These are phyloP conservation scores for Tylopilus rubrobrunneus DNA, from an alignment of 768 basidiomycete species.

Conservation along the genomic window DNA sequence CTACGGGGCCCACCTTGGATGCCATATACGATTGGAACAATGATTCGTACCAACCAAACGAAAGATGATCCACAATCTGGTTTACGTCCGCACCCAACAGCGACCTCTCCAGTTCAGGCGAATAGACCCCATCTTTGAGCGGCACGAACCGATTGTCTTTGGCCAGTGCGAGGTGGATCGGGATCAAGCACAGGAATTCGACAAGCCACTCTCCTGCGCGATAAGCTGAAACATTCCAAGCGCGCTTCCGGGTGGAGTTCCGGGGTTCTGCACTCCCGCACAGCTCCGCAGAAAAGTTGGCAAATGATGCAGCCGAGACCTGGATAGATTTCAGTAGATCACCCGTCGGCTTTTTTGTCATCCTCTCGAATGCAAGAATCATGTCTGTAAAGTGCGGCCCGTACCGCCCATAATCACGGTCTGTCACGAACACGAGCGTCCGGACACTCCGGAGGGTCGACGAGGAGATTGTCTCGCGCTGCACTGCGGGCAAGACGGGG, in stretches of 20 bases:
- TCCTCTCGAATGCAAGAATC: constrained; percentile 45
- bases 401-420: constrained; percentile 34
- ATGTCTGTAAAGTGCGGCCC: constrained; percentile 42
- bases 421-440: constrained; percentile 43
- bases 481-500: constrained; percentile 52
- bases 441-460: constrained; percentile 31
- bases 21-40: constrained; percentile 62
- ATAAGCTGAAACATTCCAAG: constrained; percentile 37
- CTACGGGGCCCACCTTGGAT: constrained; percentile 36
- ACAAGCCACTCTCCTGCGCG: constrained; percentile 59
- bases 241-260: background rate
- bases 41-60: constrained; percentile 65
- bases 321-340: constrained; percentile 38
- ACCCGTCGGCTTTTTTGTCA: constrained; percentile 50
- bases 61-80: constrained; percentile 49
- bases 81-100: constrained; percentile 58
- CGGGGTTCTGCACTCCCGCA: background rate
- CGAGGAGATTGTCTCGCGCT: constrained; percentile 39
- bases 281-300: constrained; percentile 21
- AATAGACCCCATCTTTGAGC: constrained; percentile 54
- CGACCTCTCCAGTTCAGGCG: constrained; percentile 45
- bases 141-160: constrained; percentile 60
- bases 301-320: constrained; percentile 32
- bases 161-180: constrained; percentile 59
- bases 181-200: constrained; percentile 57